Percentiles rank a stretch among this genome's conserved stretches.
Evolutionary conservation across 495 filamentous ascomycete genomes (phyloP).

Genomic region (Penicillium samsonianum): DNA sequence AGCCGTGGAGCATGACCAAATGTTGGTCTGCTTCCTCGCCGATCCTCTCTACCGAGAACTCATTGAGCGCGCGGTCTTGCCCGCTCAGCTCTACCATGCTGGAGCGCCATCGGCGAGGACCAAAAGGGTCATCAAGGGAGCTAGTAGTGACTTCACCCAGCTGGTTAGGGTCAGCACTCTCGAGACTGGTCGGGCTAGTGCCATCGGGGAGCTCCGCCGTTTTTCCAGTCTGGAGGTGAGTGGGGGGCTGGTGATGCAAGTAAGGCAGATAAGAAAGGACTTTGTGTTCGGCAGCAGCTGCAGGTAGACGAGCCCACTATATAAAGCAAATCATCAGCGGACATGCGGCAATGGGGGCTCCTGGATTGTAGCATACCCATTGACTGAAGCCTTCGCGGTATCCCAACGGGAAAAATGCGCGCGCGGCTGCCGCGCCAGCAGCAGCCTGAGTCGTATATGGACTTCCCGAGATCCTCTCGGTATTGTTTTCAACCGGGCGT

Average conservation of each 20-base stretch:
- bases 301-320: slow-evolving; percentile 80
- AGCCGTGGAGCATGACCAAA: slow-evolving; percentile 96
- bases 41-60: slow-evolving; percentile 84
- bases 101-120: slow-evolving; percentile 82
- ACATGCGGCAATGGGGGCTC: slow-evolving; percentile 4
- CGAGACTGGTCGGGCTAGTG: slow-evolving; percentile 40
- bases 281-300: slow-evolving; percentile 83
- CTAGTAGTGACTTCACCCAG: slow-evolving; percentile 40
- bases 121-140: slow-evolving; percentile 74
- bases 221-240: slow-evolving; percentile 66
- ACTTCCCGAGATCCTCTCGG: slow-evolving; percentile 14
- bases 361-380: slow-evolving; percentile 64
- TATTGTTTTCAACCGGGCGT: slow-evolving; percentile 26
- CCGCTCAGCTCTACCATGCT: slow-evolving; percentile 82
- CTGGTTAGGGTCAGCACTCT: slow-evolving; percentile 42
- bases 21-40: slow-evolving; percentile 76
- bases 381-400: slow-evolving; percentile 90
- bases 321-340: slow-evolving; percentile 12
- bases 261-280: slow-evolving; percentile 88
- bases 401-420: slow-evolving; percentile 73
- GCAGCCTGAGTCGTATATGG: slow-evolving; percentile 46
- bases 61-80: slow-evolving; percentile 85
- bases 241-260: slow-evolving; percentile 71
- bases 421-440: slow-evolving; percentile 35
- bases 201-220: slow-evolving; percentile 43